Base-by-base conservation (phyloP, 1,284 basidiomycete species). In the Cutaneotrichosporon sp. region DNA sequence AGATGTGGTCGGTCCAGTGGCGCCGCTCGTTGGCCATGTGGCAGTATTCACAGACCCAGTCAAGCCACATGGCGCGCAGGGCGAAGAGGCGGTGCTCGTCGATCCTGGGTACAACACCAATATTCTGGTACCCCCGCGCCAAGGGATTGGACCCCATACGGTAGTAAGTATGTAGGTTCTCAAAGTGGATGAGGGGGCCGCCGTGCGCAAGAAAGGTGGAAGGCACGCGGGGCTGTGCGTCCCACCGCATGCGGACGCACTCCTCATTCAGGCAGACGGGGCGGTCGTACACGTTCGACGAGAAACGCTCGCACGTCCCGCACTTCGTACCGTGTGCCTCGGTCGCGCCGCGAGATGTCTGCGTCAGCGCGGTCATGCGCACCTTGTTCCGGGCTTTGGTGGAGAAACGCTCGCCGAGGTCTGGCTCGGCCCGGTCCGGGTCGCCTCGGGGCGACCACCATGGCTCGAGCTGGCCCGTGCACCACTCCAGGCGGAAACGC, bases 401-500 rank as follows among this genome's bases (percentile, higher is more conserved):
- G 10, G 20, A 7, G 9, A 54, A 11, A n/a, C 14, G 18, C 31
- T 47, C 54, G 58, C 7, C 14, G 27, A 29, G 25, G 27, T 31
- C 43, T 4, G 47, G 47, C 8, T 3, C 10, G 7, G 13, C 25
- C 47, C 43, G 14, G 55, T 50, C 11, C 38, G 5, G 9, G 16
- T 51, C 60, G 31, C 50, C 34, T 10, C 54, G 33, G 0, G 61
- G 22, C 4, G 63, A 53, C 75, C 75, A 79, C 78, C 78, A 79
- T 5, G 75, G 74, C 6, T 52, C 29, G 16, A 61, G 46, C 43
- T 75, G 71, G 0, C 52, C 66, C 1, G 56, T 52, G 59, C 75
- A 76, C 72, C 72, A 79, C 50, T 79, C 72, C 59, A 79, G 75
- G 18, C 73, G 67, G 59, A 78, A 79, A 54, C 68, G 68, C 78